Percentiles rank a stretch among this genome's conserved stretches.
These are phyloP conservation scores for Serendipita sp. DNA, from an alignment of 768 basidiomycete species.

Conservation along the genomic window DNA sequence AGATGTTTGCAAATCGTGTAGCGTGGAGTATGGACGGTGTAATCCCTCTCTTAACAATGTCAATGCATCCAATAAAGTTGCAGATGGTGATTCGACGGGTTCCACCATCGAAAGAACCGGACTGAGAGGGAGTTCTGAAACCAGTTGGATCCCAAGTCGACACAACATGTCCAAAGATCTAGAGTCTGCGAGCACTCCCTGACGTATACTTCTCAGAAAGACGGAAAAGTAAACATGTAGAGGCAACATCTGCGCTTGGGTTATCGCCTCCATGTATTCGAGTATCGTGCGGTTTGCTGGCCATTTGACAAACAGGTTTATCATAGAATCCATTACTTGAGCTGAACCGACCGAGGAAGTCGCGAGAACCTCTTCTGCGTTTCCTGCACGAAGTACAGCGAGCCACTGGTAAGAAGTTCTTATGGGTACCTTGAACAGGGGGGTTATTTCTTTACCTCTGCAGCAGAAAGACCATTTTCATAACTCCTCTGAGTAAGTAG, in stretches of 20 bases:
- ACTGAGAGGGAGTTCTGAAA: background rate
- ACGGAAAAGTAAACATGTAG: background rate
- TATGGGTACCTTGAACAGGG: background rate
- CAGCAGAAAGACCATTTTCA: background rate
- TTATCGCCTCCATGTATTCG: background rate
- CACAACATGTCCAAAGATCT: background rate
- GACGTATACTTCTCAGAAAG: background rate
- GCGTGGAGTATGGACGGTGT: background rate
- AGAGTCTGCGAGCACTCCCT: background rate
- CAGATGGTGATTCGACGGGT: background rate
- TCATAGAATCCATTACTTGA: background rate
- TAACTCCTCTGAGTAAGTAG: background rate
- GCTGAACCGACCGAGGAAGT: background rate
- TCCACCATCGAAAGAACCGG: background rate
- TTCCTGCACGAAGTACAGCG: background rate
- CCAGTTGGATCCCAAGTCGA: background rate
- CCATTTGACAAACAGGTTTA: background rate
- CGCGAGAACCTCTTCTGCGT: background rate
- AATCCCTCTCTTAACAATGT: background rate
- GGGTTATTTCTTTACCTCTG: background rate
- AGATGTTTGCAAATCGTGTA: background rate
- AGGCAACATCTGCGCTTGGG: background rate
- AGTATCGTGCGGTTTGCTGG: background rate
- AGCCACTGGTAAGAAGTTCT: background rate
- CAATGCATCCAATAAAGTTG: background rate